Evolutionary conservation across 2,329 filamentous ascomycete genomes (phyloP).

Genomic region (Leptographium galeiforme): DNA sequence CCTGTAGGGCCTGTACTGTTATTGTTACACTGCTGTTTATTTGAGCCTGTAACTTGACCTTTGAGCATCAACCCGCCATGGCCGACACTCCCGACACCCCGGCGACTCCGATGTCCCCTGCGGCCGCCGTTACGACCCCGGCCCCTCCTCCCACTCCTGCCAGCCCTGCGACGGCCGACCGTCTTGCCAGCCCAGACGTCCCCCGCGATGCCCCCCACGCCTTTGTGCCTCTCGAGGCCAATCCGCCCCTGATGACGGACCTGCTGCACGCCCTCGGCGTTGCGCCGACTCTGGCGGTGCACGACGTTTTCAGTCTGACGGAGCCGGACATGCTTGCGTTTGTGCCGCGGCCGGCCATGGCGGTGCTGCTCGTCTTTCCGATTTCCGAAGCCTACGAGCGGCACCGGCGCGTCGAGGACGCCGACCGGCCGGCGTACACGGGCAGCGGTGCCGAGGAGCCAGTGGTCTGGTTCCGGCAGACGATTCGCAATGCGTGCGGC

Average conservation of each 20-base stretch:
- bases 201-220: slow-evolving; percentile 15
- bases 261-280: slow-evolving; percentile 78
- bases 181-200: neutral
- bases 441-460: slow-evolving; percentile 57
- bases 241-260: slow-evolving; percentile 76
- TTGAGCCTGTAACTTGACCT: too few species aligned
- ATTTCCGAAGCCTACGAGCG: slow-evolving; percentile 67
- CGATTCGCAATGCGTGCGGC: slow-evolving; percentile 85
- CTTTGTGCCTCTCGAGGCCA: slow-evolving; percentile 54
- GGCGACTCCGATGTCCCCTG: too few species aligned
- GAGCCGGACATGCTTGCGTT: slow-evolving; percentile 75
- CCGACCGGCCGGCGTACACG: slow-evolving; percentile 45
- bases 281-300: slow-evolving; percentile 59
- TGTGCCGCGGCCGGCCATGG: slow-evolving; percentile 76
- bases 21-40: too few species aligned
- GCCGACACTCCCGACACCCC: too few species aligned
- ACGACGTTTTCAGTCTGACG: slow-evolving; percentile 85
- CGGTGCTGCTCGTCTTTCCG: slow-evolving; percentile 86
- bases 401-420: slow-evolving; percentile 62
- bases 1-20: too few species aligned
- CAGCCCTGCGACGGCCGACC: too few species aligned
- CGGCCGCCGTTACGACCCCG: too few species aligned
- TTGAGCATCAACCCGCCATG: too few species aligned
- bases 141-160: too few species aligned
- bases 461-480: slow-evolving; percentile 90